Base-by-base conservation (phyloP, 2,329 filamentous ascomycete genomes). In the Ascochyta clinopodiicola region DNA sequence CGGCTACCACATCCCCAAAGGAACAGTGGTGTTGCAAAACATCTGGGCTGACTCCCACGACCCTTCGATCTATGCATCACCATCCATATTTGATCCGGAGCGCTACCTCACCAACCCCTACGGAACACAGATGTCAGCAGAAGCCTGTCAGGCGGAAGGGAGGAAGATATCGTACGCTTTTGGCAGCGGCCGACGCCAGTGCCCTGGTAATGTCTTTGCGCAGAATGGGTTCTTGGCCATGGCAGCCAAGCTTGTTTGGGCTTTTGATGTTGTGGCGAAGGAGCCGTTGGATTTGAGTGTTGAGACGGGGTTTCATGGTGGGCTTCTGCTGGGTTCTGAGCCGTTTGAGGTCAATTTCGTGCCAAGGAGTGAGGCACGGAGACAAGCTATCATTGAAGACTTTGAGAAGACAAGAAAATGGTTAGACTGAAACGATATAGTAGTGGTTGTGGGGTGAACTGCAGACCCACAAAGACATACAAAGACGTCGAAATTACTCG, bases 1-100 rank as follows among this genome's bases (percentile, higher is more conserved):
- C 25, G 80, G 80, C 3, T 81, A 79, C 50, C 57, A 73, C 0
- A 79, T 83, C n/a, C 80, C 81, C 2, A 76, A 76, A 17, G 78
- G 77, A 1, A 62, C 64, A 1, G 48, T 48, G 1, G 27, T 51
- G n/a, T 34, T 51, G 4, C 48, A 51, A 6, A 51, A 51, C 15
- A 51, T 44, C 25, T 51, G 48, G 48, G 12, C 22, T 34, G 40
- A 38, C 25, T 44, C 48, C 8, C 48, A 51, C 19, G 48, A 51
- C 17, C 39, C 48, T 1, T 12, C 32, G 9, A 25, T 51, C 24
- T 51, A 22, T 17, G 6, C 32, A 13, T 38, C 48, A 6, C 39
- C 39, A 8, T 40, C 37, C 12, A 44, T 19, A 1, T 51, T 51
- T 34, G 29, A 44, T 10, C 48, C 48, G 2, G 34, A 44, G 3